These are phyloP conservation scores for Kwoniella shivajii DNA, from an alignment of 1,284 basidiomycete genomes.

Conservation along the genomic window DNA sequence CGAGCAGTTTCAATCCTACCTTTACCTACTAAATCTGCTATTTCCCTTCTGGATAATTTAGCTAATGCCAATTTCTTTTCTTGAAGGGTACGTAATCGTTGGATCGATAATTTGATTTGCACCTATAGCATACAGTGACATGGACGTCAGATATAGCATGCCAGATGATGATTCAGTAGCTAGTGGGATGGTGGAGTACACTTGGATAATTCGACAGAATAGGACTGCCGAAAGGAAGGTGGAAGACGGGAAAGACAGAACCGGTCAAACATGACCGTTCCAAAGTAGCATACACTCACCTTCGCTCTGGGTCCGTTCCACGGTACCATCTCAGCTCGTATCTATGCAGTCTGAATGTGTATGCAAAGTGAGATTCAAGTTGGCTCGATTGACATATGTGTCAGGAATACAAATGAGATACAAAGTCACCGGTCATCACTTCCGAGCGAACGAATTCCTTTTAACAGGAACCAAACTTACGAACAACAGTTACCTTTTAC, in stretches of 20 bases:
- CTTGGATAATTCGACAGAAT: background rate
- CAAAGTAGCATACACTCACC: background rate
- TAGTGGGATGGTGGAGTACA: background rate
- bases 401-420: too few species aligned
- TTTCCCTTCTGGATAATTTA: constrained; percentile 61
- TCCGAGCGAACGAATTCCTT: background rate
- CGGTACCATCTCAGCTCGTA: constrained; percentile 33
- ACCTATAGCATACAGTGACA: constrained; percentile 29
- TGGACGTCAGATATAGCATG: too few species aligned
- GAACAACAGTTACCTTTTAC: background rate
- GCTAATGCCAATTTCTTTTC: constrained; percentile 93
- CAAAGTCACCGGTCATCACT: background rate
- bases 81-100: constrained; percentile 83
- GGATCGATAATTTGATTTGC: constrained; percentile 69
- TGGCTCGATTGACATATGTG: background rate
- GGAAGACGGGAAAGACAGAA: background rate
- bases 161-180: background rate
- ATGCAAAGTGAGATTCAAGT: background rate
- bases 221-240: background rate
- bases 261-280: background rate
- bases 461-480: background rate
- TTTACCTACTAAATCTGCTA: constrained; percentile 54
- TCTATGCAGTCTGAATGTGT: background rate
- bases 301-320: constrained; percentile 43
- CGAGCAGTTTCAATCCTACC: constrained; percentile 50